Percentiles rank a stretch among this genome's conserved stretches.
These are phyloP conservation scores for Colletotrichum sp. DNA, from an alignment of 2,329 filamentous ascomycete species.

Conservation along the genomic window DNA sequence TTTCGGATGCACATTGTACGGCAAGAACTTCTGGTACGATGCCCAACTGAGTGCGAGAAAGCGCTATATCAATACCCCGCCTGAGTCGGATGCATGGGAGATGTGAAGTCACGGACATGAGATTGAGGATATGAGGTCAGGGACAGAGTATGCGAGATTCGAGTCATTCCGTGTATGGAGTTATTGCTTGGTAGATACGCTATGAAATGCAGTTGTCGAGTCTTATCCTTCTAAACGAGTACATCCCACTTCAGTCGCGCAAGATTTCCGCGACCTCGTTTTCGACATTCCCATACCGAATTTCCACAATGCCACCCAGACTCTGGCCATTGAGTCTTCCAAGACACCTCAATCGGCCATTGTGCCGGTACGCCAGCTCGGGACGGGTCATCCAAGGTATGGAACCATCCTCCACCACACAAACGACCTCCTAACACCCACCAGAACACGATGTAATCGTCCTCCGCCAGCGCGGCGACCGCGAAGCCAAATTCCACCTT, in stretches of 20 bases:
- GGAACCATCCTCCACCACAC: not conserved
- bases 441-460: constrained; percentile 46
- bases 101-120: not conserved
- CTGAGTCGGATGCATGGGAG: not conserved
- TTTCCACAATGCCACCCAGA: constrained; percentile 1
- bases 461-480: constrained; percentile 41
- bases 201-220: not conserved
- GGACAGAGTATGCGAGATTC: not conserved
- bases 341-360: not conserved
- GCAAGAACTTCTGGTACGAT: not conserved
- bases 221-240: not conserved
- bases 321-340: not conserved
- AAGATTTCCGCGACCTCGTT: not conserved
- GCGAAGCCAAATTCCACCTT: constrained; percentile 39
- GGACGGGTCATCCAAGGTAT: constrained; percentile 3
- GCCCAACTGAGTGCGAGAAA: not conserved
- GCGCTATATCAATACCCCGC: not conserved
- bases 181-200: not conserved
- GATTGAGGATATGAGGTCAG: not conserved
- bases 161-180: not conserved
- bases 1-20: not conserved
- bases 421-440: not conserved
- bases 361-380: not conserved
- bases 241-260: not conserved
- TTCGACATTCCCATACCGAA: not conserved